Base-by-base conservation (phyloP, 108 stramenopile genomes). In the Thalassiosira profunda region DNA sequence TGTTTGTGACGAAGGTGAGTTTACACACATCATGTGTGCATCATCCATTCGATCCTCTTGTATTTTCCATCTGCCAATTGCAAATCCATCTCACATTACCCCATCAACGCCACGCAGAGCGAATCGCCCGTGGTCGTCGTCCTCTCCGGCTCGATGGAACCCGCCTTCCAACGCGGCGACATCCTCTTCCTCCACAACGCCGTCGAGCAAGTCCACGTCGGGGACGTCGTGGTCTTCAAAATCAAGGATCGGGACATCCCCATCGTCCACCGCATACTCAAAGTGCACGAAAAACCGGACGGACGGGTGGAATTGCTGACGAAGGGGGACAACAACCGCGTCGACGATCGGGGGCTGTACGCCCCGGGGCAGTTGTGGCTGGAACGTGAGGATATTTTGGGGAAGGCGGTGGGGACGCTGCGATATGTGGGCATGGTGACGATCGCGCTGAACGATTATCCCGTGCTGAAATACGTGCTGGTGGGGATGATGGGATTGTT, bases 221-320 rank as follows among this genome's bases (percentile, higher is more conserved):
- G 99, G 3, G 99, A 99, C 73, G 92, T 99, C 5, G 99, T 99
- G 8, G 99, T 99, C 8, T 99, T 98, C 87, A 98, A 98, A 80
- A 99, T 99, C 81, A 96, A 97, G 68, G 99, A 98, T 71, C 90
- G 98, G 42, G 99, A 99, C 63, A 99, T 99, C 72, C 99, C 99
- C 40, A 99, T 99, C 69, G 99, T 99, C 12, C 99, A 99, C 73
- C 90, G 99, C 21, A 94, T 99, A 49, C 76, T 99, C 45, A 98
- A 99, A 67, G 98, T 99, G 14, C 99, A 99, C 67, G 86, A 79
- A 52, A 85, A 92, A 58, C 81, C 76, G n/a, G 79, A 86, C 58
- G 89, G 88, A 60, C 79, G 79, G 15, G 93, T 98, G 18, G 96
- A 98, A 63, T 70, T 98, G 44, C 79, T 99, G 28, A 99, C 99